These are phyloP conservation scores for Tilletia setariae DNA, from an alignment of 1,284 basidiomycete species.

Conservation along the genomic window DNA sequence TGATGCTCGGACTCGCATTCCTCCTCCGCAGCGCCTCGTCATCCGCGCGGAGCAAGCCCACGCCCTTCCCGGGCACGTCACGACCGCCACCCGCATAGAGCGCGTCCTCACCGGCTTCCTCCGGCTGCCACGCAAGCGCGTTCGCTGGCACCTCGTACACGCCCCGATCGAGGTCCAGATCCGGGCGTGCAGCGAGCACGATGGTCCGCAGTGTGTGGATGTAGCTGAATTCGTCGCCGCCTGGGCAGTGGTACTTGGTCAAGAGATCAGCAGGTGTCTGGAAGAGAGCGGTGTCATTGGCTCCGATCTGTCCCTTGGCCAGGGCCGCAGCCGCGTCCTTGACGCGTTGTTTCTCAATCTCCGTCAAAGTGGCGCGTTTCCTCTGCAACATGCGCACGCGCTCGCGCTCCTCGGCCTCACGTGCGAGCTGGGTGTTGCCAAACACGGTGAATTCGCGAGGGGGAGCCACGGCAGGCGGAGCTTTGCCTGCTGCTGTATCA, in stretches of 20 bases:
- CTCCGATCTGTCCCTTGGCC: neutral
- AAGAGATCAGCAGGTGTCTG: conserved; percentile 3
- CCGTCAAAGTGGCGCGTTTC: neutral
- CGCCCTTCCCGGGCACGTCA: neutral
- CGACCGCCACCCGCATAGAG: conserved; percentile 3
- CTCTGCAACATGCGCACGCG: conserved; percentile 7
- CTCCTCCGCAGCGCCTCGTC: conserved; percentile 9
- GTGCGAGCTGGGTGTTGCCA: conserved; percentile 11
- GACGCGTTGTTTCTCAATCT: neutral
- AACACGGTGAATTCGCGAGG: neutral
- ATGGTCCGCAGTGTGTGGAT: conserved; percentile 12
- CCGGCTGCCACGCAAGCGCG: neutral
- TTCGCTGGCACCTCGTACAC: conserved; percentile 12
- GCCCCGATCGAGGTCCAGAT: conserved; percentile 7
- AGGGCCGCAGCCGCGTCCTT: neutral
- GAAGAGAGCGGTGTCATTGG: neutral
- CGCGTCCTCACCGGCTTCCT: neutral
- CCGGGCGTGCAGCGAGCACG: neutral
- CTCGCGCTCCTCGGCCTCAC: neutral
- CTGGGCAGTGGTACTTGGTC: conserved; percentile 13
- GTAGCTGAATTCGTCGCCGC: conserved; percentile 1
- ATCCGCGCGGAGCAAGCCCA: conserved; percentile 8
- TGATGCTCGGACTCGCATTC: conserved; percentile 14
- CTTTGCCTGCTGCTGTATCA: neutral
- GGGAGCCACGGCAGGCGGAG: neutral